Evolutionary conservation across 371 early-diverging fungal genomes (phyloP).

Genomic region (Mortierella sp.): DNA sequence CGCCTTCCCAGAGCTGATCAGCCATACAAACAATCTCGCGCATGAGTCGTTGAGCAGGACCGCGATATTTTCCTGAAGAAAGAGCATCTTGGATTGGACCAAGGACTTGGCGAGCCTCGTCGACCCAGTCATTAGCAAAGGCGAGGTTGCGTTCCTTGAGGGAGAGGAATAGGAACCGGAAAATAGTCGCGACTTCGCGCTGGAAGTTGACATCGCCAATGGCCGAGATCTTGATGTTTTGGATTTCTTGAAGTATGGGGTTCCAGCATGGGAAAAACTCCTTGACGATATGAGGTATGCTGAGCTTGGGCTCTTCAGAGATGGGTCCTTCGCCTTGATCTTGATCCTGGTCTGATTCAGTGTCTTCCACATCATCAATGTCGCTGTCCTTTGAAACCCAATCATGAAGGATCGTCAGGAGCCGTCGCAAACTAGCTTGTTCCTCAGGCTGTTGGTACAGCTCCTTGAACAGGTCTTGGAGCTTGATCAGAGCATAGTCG

Average conservation of each 20-base stretch:
- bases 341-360: background rate
- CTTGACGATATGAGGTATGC: conserved; percentile 17
- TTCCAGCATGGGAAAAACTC: conserved; percentile 24
- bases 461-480: conserved; percentile 26
- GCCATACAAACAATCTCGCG: conserved; percentile 26
- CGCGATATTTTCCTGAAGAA: background rate
- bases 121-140: conserved; percentile 14
- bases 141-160: conserved; percentile 5
- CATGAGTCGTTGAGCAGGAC: conserved; percentile 37
- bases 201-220: conserved; percentile 10
- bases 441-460: conserved; percentile 21
- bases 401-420: conserved; percentile 8
- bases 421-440: conserved; percentile 17
- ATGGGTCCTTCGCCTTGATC: background rate
- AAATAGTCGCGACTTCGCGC: conserved; percentile 6
- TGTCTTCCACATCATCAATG: background rate
- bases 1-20: conserved; percentile 51
- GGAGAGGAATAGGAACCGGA: conserved; percentile 29
- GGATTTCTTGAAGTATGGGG: conserved; percentile 23
- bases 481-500: conserved; percentile 32
- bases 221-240: conserved; percentile 18
- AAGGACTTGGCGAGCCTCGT: background rate
- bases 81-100: conserved; percentile 22
- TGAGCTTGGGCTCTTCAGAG: background rate
- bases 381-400: background rate